phyloP scores from a whole-genome alignment of 1,284 basidiomycete genomes.

The Stygiomarasmius scandens region DNA sequence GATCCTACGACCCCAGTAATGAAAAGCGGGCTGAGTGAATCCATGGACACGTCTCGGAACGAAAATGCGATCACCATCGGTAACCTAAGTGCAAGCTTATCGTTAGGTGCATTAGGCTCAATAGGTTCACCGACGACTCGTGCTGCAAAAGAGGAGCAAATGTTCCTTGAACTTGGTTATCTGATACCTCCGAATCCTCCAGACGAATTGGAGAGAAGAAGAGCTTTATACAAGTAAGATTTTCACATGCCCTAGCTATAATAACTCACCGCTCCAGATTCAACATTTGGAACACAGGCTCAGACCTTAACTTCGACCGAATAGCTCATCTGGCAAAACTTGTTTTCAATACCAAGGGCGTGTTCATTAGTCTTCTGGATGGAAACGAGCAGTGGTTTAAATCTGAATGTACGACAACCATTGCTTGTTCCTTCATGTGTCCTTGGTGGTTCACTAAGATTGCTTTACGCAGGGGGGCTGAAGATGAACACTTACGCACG shows the following conservation, averaged over 20 bases:
- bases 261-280: constrained; percentile 49
- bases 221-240: constrained; percentile 82
- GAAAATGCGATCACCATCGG: neutral
- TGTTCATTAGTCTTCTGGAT: constrained; percentile 82
- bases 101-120: neutral
- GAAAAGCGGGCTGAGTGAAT: neutral
- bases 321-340: constrained; percentile 89
- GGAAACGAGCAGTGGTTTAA: constrained; percentile 87
- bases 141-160: constrained; percentile 23
- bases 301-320: constrained; percentile 90
- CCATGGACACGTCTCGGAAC: neutral
- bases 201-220: constrained; percentile 76
- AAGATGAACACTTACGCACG: constrained; percentile 58
- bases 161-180: constrained; percentile 65
- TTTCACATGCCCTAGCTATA: constrained; percentile 25
- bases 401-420: constrained; percentile 63
- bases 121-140: constrained; percentile 6
- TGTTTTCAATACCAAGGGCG: constrained; percentile 89
- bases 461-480: constrained; percentile 56
- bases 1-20: neutral
- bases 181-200: constrained; percentile 81
- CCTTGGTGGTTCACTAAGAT: constrained; percentile 7
- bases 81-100: neutral
- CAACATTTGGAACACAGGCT: constrained; percentile 84
- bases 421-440: neutral